Evolutionary conservation across 2,329 filamentous ascomycete genomes (phyloP).

Genomic region (Beauveria rudraprayagi): DNA sequence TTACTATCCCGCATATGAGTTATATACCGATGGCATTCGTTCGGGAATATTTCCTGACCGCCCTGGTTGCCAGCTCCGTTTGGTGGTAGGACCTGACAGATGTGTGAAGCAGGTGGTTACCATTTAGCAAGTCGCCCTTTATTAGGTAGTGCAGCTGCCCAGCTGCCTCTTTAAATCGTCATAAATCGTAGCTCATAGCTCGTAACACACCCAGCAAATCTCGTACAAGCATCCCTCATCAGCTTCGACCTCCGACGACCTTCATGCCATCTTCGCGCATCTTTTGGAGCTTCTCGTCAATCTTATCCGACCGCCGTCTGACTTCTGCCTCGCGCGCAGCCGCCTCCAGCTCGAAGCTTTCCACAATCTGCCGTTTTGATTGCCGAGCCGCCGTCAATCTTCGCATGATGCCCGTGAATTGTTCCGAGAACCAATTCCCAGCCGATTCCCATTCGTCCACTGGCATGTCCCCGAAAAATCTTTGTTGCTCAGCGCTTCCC

Average conservation of each 20-base stretch:
- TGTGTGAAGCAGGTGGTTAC: constrained; percentile 49
- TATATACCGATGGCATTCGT: constrained; percentile 54
- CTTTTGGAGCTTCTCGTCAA: constrained; percentile 45
- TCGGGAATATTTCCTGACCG: constrained; percentile 45
- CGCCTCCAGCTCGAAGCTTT: constrained; percentile 48
- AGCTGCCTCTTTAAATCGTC: neutral
- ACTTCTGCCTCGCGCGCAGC: constrained; percentile 46
- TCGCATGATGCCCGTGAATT: constrained; percentile 42
- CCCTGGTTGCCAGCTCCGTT: constrained; percentile 48
- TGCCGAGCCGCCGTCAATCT: constrained; percentile 40
- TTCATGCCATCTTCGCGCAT: constrained; percentile 49
- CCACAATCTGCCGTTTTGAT: constrained; percentile 41
- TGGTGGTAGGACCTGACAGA: constrained; percentile 54
- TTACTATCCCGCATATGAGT: constrained; percentile 65
- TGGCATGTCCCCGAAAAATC: constrained; percentile 45
- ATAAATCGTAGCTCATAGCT: constrained; percentile 9
- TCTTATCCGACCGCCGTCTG: constrained; percentile 42
- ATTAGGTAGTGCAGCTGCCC: no score
- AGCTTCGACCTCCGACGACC: constrained; percentile 40
- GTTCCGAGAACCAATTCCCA: constrained; percentile 52
- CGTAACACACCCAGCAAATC: neutral
- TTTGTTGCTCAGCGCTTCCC: constrained; percentile 36
- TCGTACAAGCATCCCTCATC: neutral
- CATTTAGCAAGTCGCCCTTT: constrained; percentile 24
- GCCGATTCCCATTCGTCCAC: constrained; percentile 51